phyloP scores from a whole-genome alignment of 73 alveolate genomes.

The Durusdinium trenchii region DNA sequence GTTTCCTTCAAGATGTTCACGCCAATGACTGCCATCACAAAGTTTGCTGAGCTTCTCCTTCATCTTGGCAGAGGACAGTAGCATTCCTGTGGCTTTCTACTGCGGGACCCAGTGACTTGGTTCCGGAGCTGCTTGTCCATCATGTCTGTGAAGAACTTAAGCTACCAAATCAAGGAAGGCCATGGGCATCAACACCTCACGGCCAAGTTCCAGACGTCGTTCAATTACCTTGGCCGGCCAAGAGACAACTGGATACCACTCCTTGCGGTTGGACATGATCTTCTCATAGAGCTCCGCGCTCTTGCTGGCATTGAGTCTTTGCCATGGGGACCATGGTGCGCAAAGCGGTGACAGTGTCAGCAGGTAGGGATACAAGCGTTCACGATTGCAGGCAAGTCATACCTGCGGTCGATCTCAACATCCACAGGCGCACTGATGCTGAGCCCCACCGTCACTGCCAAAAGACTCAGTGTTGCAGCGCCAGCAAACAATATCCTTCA shows the following conservation, averaged over 20 bases:
- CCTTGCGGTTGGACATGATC: too few relatives aligned
- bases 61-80: too few relatives aligned
- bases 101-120: neutral
- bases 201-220: neutral
- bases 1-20: too few relatives aligned
- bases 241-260: neutral
- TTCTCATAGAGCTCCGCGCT: neutral
- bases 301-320: neutral
- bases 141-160: neutral
- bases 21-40: neutral
- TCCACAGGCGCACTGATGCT: neutral
- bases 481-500: neutral
- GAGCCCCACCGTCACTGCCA: neutral
- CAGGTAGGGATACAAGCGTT: neutral
- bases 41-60: too few relatives aligned
- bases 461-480: neutral
- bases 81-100: neutral
- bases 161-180: neutral
- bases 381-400: neutral
- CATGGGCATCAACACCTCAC: neutral
- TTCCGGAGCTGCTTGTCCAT: neutral
- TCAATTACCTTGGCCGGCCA: neutral
- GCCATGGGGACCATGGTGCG: neutral
- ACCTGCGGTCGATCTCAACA: neutral
- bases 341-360: neutral